These are phyloP conservation scores for Phytophthora rubi DNA, from an alignment of 352 stramenopile species.

Conservation along the genomic window DNA sequence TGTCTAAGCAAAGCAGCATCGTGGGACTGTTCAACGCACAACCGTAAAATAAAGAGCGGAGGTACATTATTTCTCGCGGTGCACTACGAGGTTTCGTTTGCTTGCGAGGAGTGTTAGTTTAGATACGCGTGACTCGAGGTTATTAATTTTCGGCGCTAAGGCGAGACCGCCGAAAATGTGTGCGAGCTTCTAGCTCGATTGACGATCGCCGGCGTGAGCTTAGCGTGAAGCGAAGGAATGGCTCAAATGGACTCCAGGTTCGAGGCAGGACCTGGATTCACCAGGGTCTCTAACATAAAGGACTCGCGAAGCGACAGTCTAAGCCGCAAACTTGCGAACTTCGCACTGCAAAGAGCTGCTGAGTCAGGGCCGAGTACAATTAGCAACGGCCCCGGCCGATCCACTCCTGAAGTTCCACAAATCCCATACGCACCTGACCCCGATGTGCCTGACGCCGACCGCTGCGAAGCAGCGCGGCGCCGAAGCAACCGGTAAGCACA, in stretches of 20 bases:
- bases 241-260: not conserved
- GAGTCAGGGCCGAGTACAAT: not conserved
- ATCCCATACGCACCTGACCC: not conserved
- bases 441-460: not conserved
- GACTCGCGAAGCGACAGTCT: not conserved
- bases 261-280: not conserved
- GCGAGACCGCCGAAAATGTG: not conserved
- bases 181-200: not conserved
- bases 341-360: not conserved
- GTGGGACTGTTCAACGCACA: not conserved
- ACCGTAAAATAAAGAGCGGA: not conserved
- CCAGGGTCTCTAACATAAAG: not conserved
- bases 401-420: constrained; percentile 6
- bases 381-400: not conserved
- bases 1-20: not conserved
- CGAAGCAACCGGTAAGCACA: not conserved
- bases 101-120: not conserved
- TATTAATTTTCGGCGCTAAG: not conserved
- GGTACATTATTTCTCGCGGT: not conserved
- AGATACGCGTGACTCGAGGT: not conserved
- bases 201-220: not conserved
- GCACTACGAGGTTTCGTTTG: not conserved
- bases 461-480: not conserved
- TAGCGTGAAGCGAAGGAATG: not conserved
- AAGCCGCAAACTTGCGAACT: not conserved